phyloP scores from a whole-genome alignment of 352 stramenopile genomes.

The Peronospora belbahrii region DNA sequence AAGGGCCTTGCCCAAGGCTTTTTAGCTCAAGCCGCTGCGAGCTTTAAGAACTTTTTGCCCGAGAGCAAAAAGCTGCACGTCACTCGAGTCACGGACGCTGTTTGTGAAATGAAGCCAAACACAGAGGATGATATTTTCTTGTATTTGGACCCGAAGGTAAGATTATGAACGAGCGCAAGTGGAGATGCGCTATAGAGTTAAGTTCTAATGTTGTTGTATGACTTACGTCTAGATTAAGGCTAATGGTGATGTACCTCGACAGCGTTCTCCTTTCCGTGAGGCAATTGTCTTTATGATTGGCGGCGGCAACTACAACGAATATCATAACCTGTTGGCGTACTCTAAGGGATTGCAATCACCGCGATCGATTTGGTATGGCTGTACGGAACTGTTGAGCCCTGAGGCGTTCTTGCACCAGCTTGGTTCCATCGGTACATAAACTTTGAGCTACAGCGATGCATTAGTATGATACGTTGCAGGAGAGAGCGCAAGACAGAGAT shows the following conservation, averaged over 20 bases:
- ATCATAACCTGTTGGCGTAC: slow-evolving; percentile 81
- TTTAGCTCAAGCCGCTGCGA: slow-evolving; percentile 67
- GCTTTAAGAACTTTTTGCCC: slow-evolving; percentile 82
- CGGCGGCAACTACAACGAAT: slow-evolving; percentile 84
- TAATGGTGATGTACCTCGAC: slow-evolving; percentile 55
- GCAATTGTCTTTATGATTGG: slow-evolving; percentile 87
- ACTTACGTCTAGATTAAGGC: slow-evolving; percentile 50
- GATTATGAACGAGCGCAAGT: not conserved
- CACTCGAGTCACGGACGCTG: slow-evolving; percentile 70
- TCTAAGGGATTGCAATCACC: slow-evolving; percentile 58
- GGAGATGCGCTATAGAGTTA: not conserved
- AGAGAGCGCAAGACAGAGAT: not conserved
- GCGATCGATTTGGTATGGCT: slow-evolving; percentile 81
- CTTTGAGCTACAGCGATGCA: not conserved
- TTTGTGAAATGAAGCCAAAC: slow-evolving; percentile 73
- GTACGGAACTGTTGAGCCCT: slow-evolving; percentile 83
- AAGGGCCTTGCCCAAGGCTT: slow-evolving; percentile 80
- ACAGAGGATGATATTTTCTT: slow-evolving; percentile 80
- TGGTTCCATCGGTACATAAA: slow-evolving; percentile 48
- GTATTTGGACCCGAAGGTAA: slow-evolving; percentile 81
- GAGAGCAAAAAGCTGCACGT: slow-evolving; percentile 86
- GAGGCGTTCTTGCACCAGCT: slow-evolving; percentile 87
- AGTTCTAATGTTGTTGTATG: not conserved
- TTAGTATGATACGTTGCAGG: not conserved
- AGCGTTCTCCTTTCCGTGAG: slow-evolving; percentile 72